These are phyloP conservation scores for Pholiota adiposa DNA, from an alignment of 1,284 basidiomycete species.

Conservation along the genomic window DNA sequence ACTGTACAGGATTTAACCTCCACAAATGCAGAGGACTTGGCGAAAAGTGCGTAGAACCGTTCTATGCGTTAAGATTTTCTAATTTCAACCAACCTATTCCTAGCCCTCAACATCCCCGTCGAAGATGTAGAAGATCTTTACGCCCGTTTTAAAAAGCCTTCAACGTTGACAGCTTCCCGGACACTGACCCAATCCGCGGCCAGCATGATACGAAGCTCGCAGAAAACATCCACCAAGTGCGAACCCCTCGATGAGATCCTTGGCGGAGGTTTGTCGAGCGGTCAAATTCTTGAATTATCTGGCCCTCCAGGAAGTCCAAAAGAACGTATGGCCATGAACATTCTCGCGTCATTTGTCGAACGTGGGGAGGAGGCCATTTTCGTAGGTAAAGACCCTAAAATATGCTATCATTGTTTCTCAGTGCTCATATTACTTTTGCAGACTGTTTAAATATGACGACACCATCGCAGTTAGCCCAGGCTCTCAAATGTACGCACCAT, in stretches of 20 bases:
- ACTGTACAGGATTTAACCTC: constrained; percentile 30
- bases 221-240: constrained; percentile 47
- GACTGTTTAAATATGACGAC: constrained; percentile 73
- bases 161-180: constrained; percentile 27
- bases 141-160: constrained; percentile 13
- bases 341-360: constrained; percentile 51
- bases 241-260: constrained; percentile 59
- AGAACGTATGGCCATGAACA: constrained; percentile 53
- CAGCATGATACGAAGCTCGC: constrained; percentile 39
- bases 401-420: constrained; percentile 1
- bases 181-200: constrained; percentile 63
- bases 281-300: constrained; percentile 70
- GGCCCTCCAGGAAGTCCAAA: constrained; percentile 75
- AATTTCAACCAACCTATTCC: background rate
- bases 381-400: constrained; percentile 49
- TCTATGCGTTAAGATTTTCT: background rate
- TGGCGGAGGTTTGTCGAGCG: constrained; percentile 60
- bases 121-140: constrained; percentile 25
- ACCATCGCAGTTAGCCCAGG: constrained; percentile 46
- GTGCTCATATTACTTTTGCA: constrained; percentile 28
- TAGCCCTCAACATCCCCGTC: constrained; percentile 29
- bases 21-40: constrained; percentile 22
- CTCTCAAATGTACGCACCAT: constrained; percentile 47
- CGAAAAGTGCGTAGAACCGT: constrained; percentile 24
- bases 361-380: constrained; percentile 57